Conservation (phyloP, 768 basidiomycete species). For the Russula sp. region DNA sequence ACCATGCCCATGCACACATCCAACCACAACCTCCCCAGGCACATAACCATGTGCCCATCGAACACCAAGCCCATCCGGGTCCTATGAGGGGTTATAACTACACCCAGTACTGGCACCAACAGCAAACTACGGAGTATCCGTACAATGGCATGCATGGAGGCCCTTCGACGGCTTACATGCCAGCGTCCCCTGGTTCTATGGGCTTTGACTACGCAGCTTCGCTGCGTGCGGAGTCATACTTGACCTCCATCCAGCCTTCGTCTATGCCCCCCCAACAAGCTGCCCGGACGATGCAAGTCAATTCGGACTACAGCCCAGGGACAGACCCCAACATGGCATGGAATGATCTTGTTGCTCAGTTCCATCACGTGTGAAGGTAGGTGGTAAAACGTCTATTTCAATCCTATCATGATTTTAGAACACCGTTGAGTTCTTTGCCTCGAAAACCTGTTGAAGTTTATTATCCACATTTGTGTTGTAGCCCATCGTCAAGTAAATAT, state of each 20-base stretch:
- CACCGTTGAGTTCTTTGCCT: not conserved
- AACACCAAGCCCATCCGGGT: conserved; percentile 13
- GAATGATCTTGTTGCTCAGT: conserved; percentile 25
- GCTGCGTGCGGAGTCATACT: conserved; percentile 20
- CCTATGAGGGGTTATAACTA: conserved; percentile 19
- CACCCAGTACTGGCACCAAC: conserved; percentile 23
- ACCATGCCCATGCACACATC: conserved; percentile 7
- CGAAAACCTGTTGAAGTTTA: conserved; percentile 6
- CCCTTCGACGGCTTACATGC: conserved; percentile 6
- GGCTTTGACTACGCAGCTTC: conserved; percentile 25
- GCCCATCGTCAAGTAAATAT: conserved; percentile 9
- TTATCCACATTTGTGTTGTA: conserved; percentile 18
- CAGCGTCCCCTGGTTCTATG: conserved; percentile 19
- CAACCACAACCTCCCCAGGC: conserved; percentile 8
- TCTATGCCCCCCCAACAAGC: conserved; percentile 10
- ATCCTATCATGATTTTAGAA: not conserved
- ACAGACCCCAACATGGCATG: conserved; percentile 24
- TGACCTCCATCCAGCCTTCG: conserved; percentile 7
- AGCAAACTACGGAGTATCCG: conserved; percentile 14
- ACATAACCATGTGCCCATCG: conserved; percentile 15
- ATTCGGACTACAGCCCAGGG: conserved; percentile 19
- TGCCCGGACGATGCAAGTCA: conserved; percentile 15
- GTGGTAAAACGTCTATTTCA: not conserved
- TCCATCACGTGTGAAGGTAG: conserved; percentile 22
- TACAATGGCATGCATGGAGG: conserved; percentile 16